Base-by-base conservation (phyloP, 2,329 filamentous ascomycete genomes). In the Talaromyces islandicus region DNA sequence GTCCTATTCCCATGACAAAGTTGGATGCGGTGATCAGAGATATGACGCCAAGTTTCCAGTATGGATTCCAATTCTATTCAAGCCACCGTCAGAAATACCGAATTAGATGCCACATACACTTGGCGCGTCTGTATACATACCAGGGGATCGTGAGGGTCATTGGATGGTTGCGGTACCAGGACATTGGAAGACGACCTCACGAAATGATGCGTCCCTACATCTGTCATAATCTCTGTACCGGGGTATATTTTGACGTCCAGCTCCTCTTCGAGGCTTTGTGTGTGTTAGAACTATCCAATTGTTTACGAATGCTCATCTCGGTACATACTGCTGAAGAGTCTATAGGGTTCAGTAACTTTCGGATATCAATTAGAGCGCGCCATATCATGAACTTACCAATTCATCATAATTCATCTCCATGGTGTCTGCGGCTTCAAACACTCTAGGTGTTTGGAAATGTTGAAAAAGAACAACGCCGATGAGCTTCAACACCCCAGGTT, bases 181-280 rank as follows among this genome's bases (percentile, higher is more conserved):
- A 81, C 79, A 32, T 77, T 73, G 29, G 70, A 70, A 19, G 73
- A 71, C 32, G 73, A 69, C 61, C 87, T 87, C 66, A 88, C 83
- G 66, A 88, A 88, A 69, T 87, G 85, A 71, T 86, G 83, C 1
- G 76, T 74, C 25, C 83, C 84, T 41, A 87, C 80, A 75, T 88
- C 82, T 10, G 77, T 73, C 83, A 85, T 85, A 66, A 85, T 76
- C 70, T 85, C 83, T 4, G 83, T 85, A 24, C 83, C 83, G 2
- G 83, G 83, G 46, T 84, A 70, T 60, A 85, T 80, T 63, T 83
- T 80, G 38, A 75, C 75, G 58, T 81, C 74, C 62, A 85, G 77
- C 74, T 84, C 80, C 58, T 75, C 65, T 67, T 83, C 81, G 63
- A 83, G 73, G 60, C 79, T 75, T 59, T 68, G 73, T 2, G 54